Percentiles rank a stretch among this genome's conserved stretches.
Evolutionary conservation across 495 filamentous ascomycete species (phyloP).

Genomic region (Xylaria telfairii): DNA sequence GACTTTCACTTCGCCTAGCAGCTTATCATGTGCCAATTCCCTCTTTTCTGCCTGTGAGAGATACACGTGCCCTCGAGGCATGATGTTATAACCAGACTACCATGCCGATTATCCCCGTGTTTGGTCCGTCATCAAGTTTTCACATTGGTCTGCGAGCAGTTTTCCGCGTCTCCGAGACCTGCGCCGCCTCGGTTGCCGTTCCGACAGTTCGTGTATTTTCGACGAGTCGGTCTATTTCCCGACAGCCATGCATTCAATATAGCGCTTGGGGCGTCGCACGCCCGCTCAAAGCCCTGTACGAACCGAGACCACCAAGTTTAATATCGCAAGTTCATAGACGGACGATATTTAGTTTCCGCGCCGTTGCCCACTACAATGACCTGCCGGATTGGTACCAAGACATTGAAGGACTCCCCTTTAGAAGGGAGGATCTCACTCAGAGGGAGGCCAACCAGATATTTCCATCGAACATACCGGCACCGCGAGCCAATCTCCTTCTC

Average conservation of each 20-base stretch:
- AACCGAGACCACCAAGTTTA: conserved; percentile 20
- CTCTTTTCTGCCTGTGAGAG: conserved; percentile 20
- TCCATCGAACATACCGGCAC: conserved; percentile 54
- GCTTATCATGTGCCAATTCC: conserved; percentile 22
- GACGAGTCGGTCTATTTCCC: conserved; percentile 19
- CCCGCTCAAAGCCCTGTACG: conserved; percentile 6
- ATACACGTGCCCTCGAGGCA: conserved; percentile 26
- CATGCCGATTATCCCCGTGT: conserved; percentile 37
- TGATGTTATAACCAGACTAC: conserved; percentile 36
- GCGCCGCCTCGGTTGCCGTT: conserved; percentile 18
- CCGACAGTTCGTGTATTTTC: conserved; percentile 30
- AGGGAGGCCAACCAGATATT: conserved; percentile 69
- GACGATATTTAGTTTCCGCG: conserved; percentile 35
- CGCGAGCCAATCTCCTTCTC: conserved; percentile 68
- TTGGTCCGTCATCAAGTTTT: conserved; percentile 36
- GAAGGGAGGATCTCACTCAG: conserved; percentile 52
- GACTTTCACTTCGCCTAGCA: conserved; percentile 11
- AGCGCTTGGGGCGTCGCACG: conserved; percentile 21
- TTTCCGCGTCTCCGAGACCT: conserved; percentile 31
- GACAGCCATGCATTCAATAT: conserved; percentile 32
- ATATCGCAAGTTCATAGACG: conserved; percentile 36
- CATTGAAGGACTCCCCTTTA: conserved; percentile 54
- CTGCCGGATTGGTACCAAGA: conserved; percentile 56
- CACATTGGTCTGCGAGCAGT: conserved; percentile 39
- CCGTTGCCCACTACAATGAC: conserved; percentile 49